A percentile compares a stretch with the other conserved stretches of the same genome.
Evolutionary conservation across 75 land plant species (phyloP).

Genomic region (Sequoiadendron giganteum): DNA sequence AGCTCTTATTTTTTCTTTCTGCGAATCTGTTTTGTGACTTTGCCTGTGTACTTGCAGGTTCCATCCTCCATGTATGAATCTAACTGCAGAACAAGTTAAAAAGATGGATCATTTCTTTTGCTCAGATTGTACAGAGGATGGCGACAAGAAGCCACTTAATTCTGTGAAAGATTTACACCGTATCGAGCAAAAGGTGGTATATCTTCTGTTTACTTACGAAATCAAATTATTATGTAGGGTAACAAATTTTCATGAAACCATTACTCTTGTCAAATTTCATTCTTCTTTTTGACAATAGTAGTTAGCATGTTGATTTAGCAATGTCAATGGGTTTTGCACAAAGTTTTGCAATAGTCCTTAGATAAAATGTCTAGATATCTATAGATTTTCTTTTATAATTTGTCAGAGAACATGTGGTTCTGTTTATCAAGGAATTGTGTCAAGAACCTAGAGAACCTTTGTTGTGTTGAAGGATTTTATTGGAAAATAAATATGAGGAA

Average conservation of each 20-base stretch:
- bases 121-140: constrained; percentile 35
- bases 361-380: too few species aligned
- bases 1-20: neutral
- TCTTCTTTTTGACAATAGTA: neutral
- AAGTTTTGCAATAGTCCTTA: too few species aligned
- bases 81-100: constrained; percentile 48
- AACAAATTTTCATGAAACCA: neutral
- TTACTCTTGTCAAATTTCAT: neutral
- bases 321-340: neutral
- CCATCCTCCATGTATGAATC: constrained; percentile 47
- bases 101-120: constrained; percentile 44
- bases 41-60: constrained; percentile 31
- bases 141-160: constrained; percentile 13
- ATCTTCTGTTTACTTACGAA: neutral
- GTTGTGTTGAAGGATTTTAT: too few species aligned
- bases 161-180: neutral
- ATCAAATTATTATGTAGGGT: neutral
- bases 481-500: too few species aligned
- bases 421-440: too few species aligned
- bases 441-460: too few species aligned
- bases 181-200: neutral
- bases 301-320: neutral
- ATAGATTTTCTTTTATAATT: too few species aligned
- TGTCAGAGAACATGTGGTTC: too few species aligned
- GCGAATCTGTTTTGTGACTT: neutral